Base-by-base conservation (phyloP, 495 filamentous ascomycete genomes). In the Extremus antarcticus region DNA sequence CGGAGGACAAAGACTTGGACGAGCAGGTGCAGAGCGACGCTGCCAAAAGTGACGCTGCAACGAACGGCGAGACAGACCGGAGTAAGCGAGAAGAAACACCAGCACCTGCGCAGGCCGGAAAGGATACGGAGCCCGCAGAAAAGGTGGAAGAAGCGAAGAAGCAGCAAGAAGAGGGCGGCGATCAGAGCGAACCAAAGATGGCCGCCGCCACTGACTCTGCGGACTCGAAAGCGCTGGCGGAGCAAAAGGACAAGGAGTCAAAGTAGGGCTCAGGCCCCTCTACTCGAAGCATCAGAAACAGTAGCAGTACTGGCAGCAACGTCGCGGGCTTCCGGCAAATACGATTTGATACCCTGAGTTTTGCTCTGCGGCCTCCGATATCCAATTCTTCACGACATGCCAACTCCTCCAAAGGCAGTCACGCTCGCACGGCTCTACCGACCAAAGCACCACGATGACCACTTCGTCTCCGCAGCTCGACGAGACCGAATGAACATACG, bases 1-100 rank as follows among this genome's bases (percentile, higher is more conserved):
- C 43, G 13, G 87, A 94, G 67, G 86, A 92, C 58, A 86, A 86
- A 68, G 90, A 91, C 58, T 59, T 77, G 25, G 70, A 71, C 50
- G 76, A 73, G 59, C 80, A 83, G 67, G 78, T 78, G 47, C 72
- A 71, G 63, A 77, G 72, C 50, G 66, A 46, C 20, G 52, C 39
- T 9, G 47, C 65, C 19, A 50, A 32, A 7, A 46, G 48, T n/a
- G n/a, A n/a, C 10, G 29, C 20, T 17, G 22, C 25, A 24, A 51
- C 24, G 46, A 58, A 56, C 65, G 55, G 45, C 63, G 19, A 16
- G 57, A 56, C 17, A 21, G 48, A 60, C 38, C 66, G 76, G 58
- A 74, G 66, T 54, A 70, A 72, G 23, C 74, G 80, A 51, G 80
- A 83, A 68, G 79, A 71, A 29, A 84, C 80, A 24, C 80, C 81